Conservation (phyloP, 495 filamentous ascomycete species). For the Penicillium subrubescens region DNA sequence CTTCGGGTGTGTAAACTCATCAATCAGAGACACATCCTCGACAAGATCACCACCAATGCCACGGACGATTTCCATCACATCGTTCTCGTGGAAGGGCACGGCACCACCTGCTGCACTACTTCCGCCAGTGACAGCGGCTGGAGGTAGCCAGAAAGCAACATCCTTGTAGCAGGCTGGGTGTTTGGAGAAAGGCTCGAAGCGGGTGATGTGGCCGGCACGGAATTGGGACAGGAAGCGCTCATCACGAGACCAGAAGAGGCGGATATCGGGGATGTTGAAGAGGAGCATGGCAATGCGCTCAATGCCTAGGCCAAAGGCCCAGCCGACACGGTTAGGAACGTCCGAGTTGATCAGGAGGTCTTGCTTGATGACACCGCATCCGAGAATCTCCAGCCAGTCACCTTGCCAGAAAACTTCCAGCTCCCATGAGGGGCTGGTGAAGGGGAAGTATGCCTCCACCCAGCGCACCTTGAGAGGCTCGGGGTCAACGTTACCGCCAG, state of each 20-base stretch:
- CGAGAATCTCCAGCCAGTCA: slow-evolving; percentile 92
- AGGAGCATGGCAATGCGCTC: slow-evolving; percentile 96
- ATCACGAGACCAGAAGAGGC: slow-evolving; percentile 95
- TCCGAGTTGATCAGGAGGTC: slow-evolving; percentile 74
- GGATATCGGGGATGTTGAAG: slow-evolving; percentile 93
- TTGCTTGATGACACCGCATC: slow-evolving; percentile 89
- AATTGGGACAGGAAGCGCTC: slow-evolving; percentile 83
- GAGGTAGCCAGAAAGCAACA: slow-evolving; percentile 86
- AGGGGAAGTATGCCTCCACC: slow-evolving; percentile 96
- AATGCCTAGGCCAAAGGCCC: slow-evolving; percentile 93
- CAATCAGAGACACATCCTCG: slow-evolving; percentile 80
- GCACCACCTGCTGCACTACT: slow-evolving; percentile 55
- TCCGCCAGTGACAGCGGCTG: slow-evolving; percentile 43
- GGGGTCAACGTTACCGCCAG: slow-evolving; percentile 45
- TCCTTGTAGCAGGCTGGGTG: slow-evolving; percentile 87
- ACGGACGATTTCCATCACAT: slow-evolving; percentile 92
- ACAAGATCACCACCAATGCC: slow-evolving; percentile 77
- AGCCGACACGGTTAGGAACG: slow-evolving; percentile 75
- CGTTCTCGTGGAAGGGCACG: slow-evolving; percentile 81
- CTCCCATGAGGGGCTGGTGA: slow-evolving; percentile 93
- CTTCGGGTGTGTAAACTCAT: slow-evolving; percentile 89
- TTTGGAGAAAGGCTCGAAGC: slow-evolving; percentile 85
- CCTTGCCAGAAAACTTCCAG: slow-evolving; percentile 94
- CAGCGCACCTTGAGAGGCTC: slow-evolving; percentile 84
- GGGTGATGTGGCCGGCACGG: slow-evolving; percentile 61